Evolutionary conservation across 176 grass and related monocot genomes (phyloP), one percentile per base, ranked within the genome.

Genomic region (Chrysopogon serrulatus): DNA sequence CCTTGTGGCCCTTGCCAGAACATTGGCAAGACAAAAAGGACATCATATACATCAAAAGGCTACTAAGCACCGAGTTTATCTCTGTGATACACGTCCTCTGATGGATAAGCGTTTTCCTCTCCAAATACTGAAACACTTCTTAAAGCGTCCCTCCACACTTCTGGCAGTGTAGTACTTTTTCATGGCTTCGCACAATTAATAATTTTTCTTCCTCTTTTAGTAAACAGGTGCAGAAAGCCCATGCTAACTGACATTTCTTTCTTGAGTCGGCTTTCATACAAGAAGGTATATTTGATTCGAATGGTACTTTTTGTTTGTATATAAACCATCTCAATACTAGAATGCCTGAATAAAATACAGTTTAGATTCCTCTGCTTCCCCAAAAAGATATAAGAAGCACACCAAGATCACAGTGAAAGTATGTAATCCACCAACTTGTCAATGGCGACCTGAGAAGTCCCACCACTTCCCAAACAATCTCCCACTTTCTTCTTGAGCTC

Each of bases 371-470:
- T 31, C 4, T 30, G 10, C n/a, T 14, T 11, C 11, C 24, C n/a
- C n/a, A n/a, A 14, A 28, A 60, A 60, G 27, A 27, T 5, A 26
- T 2, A 14, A 14, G 11, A 9, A 30, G 10, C 11, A 61, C 24
- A 60, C 26, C 26, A 16, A 18, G 7, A 47, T 28, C 39, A 64
- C 9, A 44, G 2, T 10, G 72, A 82, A 0, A 36, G 1, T 19
- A 90, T 54, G 21, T 86, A 27, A 5, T 78, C 39, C 3, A 79
- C 49, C 59, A 91, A 39, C 23, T 48, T 78, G 0, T 85, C 72
- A 23, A 85, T 54, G 0, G 41, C 82, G 0, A 34, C 9, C 7
- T 32, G 49, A 21, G 86, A 85, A 1, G 86, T 78, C 0, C 86
- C 86, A 16, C 19, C 13, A 0, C 1, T 6, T 4, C 8, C 0